Percentiles rank a stretch among this genome's conserved stretches.
phyloP scores from a whole-genome alignment of 2,329 filamentous ascomycete species.

The Akanthomyces lecanii region DNA sequence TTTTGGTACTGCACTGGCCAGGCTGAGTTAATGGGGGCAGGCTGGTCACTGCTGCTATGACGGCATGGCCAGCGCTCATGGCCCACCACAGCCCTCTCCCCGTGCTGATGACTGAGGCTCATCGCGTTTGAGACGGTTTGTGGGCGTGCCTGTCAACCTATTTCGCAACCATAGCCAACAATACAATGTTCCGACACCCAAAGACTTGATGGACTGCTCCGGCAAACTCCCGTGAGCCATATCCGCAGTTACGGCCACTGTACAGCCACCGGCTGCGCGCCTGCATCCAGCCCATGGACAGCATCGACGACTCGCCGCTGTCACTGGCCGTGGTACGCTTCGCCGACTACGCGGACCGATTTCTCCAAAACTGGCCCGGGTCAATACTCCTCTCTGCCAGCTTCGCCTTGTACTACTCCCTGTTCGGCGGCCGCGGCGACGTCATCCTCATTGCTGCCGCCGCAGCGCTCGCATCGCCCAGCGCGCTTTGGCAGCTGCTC shows the following conservation, averaged over 20 bases:
- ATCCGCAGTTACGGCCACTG: neutral
- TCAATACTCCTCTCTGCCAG: neutral
- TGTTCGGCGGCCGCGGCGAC: neutral
- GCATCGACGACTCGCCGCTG: slow-evolving; percentile 11
- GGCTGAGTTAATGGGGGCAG: neutral
- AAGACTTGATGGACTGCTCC: neutral
- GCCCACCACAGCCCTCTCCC: neutral
- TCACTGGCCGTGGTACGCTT: slow-evolving; percentile 1
- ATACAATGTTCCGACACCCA: neutral
- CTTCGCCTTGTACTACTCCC: neutral
- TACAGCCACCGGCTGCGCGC: neutral
- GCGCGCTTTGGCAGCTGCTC: neutral
- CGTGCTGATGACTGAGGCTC: neutral
- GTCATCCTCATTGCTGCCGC: neutral
- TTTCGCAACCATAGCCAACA: neutral
- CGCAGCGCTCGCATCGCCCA: neutral
- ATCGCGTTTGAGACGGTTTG: neutral
- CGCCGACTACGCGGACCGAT: slow-evolving; percentile 5
- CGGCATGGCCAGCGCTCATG: neutral
- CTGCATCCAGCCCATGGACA: slow-evolving; percentile 1
- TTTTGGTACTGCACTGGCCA: too few species aligned
- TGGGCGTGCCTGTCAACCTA: neutral
- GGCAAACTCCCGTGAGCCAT: neutral
- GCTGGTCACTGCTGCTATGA: slow-evolving; percentile 4
- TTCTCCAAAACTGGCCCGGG: neutral